Evolutionary conservation across 352 stramenopile species (phyloP).

Genomic region (Pythium rishiriense): DNA sequence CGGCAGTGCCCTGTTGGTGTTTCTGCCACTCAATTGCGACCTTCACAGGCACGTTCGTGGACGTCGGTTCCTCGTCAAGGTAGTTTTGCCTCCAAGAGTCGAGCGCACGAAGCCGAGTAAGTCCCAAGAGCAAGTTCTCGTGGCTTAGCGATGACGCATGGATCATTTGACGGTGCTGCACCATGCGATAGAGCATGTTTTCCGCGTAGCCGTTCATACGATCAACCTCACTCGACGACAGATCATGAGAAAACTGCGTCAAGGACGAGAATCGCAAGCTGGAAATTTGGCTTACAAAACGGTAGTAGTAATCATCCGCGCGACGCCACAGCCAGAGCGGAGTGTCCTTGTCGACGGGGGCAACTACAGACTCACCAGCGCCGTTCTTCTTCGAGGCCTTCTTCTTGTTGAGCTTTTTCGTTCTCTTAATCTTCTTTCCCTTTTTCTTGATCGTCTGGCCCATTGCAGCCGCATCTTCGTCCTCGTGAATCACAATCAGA

Average conservation of each 20-base stretch:
- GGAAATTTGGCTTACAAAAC: constrained; percentile 77
- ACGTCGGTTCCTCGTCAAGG: constrained; percentile 34
- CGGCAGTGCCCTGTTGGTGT: constrained; percentile 47
- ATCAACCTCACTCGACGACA: constrained; percentile 80
- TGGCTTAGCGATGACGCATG: constrained; percentile 68
- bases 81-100: constrained; percentile 28
- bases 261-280: constrained; percentile 77
- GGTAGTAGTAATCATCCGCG: constrained; percentile 90
- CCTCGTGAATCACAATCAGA: constrained; percentile 38
- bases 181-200: constrained; percentile 86
- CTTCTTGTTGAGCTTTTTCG: constrained; percentile 31
- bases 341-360: constrained; percentile 45
- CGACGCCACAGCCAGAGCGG: constrained; percentile 81
- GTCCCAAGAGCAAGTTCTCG: constrained; percentile 60
- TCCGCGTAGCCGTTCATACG: constrained; percentile 89
- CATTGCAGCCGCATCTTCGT: constrained; percentile 21
- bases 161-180: constrained; percentile 88
- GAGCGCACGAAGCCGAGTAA: constrained; percentile 39
- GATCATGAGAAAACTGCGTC: constrained; percentile 84
- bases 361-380: not conserved
- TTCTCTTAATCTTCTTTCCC: constrained; percentile 35
- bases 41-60: constrained; percentile 36
- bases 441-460: constrained; percentile 19
- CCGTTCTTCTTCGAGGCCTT: constrained; percentile 4
- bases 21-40: constrained; percentile 51